Evolutionary conservation across 306 rosid species (phyloP).

Genomic region (Ochetophila trinervis): DNA sequence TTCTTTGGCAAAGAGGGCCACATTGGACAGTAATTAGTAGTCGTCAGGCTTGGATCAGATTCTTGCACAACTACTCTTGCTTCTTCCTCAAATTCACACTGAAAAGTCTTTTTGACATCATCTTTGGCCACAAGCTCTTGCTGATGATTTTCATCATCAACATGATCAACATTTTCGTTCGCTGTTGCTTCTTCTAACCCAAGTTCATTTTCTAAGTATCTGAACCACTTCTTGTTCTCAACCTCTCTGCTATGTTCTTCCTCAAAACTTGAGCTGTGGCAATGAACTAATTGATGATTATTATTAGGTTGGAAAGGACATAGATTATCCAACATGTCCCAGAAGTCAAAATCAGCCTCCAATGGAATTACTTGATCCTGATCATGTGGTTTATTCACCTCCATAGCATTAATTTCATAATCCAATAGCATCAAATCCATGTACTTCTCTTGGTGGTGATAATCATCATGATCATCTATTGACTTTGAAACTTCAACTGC

Average conservation of each 20-base stretch:
- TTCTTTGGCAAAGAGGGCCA: constrained; percentile 38
- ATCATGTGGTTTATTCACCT: background rate
- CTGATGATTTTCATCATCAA: background rate
- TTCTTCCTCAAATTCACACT: too few relatives aligned
- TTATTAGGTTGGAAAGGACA: constrained; percentile 26
- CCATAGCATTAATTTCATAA: constrained; percentile 22
- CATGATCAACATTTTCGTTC: background rate
- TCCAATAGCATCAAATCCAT: constrained; percentile 31
- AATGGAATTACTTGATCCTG: constrained; percentile 37
- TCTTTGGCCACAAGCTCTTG: too few relatives aligned
- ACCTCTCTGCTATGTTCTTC: constrained; percentile 19
- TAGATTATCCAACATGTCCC: constrained; percentile 56
- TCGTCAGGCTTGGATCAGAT: constrained; percentile 21
- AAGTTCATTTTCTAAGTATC: constrained; percentile 53
- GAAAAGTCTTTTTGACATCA: too few relatives aligned
- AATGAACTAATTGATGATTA: constrained; percentile 1
- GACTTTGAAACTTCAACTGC: constrained; percentile 22
- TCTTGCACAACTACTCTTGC: constrained; percentile 1
- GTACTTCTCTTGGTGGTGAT: background rate
- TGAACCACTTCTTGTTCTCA: constrained; percentile 46
- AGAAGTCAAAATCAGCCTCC: constrained; percentile 57
- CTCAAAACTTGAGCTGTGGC: constrained; percentile 26
- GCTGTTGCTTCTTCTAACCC: constrained; percentile 34
- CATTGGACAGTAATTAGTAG: constrained; percentile 14
- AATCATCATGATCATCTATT: constrained; percentile 12